A percentile compares a stretch with the other conserved stretches of the same genome.
phyloP scores from a whole-genome alignment of 495 filamentous ascomycete species.

The Filosporella fistucella region DNA sequence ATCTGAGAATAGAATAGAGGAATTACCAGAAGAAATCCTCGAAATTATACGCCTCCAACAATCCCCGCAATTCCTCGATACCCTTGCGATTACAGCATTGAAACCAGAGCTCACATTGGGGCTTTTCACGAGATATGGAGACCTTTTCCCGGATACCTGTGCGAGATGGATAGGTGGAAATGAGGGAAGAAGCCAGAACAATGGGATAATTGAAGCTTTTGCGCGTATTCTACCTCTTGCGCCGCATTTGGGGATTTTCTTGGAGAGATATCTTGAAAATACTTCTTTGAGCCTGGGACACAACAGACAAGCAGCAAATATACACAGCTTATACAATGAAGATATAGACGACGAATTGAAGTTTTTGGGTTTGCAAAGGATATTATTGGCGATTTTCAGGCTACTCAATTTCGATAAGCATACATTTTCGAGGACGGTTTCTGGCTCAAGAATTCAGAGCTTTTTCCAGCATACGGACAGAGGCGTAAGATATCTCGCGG shows the following conservation, averaged over 20 bases:
- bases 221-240: slow-evolving; percentile 75
- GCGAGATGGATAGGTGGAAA: slow-evolving; percentile 57
- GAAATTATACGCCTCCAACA: slow-evolving; percentile 58
- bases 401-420: slow-evolving; percentile 69
- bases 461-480: slow-evolving; percentile 58
- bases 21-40: slow-evolving; percentile 61
- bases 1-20: slow-evolving; percentile 37
- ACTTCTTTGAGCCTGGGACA: neutral
- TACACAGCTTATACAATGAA: neutral
- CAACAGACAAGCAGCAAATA: neutral
- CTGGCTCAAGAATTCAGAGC: slow-evolving; percentile 59
- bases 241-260: slow-evolving; percentile 59
- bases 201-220: slow-evolving; percentile 63
- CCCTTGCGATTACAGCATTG: slow-evolving; percentile 62
- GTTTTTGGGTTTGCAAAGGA: slow-evolving; percentile 10
- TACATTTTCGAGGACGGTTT: slow-evolving; percentile 56
- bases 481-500: slow-evolving; percentile 71
- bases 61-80: slow-evolving; percentile 62
- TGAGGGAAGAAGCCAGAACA: slow-evolving; percentile 17
- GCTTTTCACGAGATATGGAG: slow-evolving; percentile 67
- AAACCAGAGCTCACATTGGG: slow-evolving; percentile 57
- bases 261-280: slow-evolving; percentile 35
- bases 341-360: neutral
- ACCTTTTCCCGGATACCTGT: slow-evolving; percentile 72
- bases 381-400: slow-evolving; percentile 69